Conservation (phyloP, 164 flowering plant genomes). For the Hamamelis virginiana region DNA sequence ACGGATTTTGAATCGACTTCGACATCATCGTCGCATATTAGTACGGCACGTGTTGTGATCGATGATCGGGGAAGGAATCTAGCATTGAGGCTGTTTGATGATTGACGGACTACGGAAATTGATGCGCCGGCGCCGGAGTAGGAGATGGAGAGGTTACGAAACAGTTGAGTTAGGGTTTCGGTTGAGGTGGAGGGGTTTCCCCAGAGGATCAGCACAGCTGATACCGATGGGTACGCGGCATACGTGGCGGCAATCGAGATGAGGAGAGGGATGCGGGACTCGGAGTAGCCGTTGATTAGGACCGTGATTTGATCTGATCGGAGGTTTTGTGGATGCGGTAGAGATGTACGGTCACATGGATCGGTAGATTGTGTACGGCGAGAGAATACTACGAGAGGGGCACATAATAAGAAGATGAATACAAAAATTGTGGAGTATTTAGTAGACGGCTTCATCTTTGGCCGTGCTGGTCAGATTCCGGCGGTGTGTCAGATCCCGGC, state of each 20-base stretch:
- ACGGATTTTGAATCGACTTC: conserved; percentile 52
- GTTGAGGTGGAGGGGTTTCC: conserved; percentile 69
- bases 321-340: conserved; percentile 28
- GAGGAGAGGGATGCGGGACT: conserved; percentile 74
- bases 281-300: conserved; percentile 88
- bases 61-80: conserved; percentile 63
- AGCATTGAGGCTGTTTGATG: conserved; percentile 57
- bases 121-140: conserved; percentile 41
- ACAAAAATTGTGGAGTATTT: not conserved
- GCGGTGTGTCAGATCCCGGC: not conserved
- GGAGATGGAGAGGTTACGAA: conserved; percentile 41
- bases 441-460: not conserved
- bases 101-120: conserved; percentile 45
- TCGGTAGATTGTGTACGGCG: conserved; percentile 12
- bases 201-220: conserved; percentile 77
- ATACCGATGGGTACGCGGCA: conserved; percentile 53
- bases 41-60: conserved; percentile 65
- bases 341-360: conserved; percentile 33
- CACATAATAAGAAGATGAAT: not conserved
- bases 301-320: conserved; percentile 70
- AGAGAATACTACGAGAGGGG: not conserved
- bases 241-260: conserved; percentile 60
- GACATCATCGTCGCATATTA: conserved; percentile 85
- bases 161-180: conserved; percentile 39
- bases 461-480: too few species aligned